phyloP scores from a whole-genome alignment of 768 basidiomycete species.

The Asterophora parasitica region DNA sequence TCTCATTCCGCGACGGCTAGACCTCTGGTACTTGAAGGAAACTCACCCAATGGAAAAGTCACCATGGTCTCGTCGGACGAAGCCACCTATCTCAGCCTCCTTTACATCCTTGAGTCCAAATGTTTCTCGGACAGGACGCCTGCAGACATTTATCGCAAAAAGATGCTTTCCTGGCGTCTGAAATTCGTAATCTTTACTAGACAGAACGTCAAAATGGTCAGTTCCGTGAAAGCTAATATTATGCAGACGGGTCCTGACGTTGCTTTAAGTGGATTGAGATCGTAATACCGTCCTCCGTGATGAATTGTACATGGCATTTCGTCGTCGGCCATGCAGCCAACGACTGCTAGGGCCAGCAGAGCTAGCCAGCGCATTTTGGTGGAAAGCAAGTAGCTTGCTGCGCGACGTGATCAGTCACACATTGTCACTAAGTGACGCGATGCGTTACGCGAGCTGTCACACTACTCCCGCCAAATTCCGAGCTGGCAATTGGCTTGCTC shows the following conservation, averaged over 20 bases:
- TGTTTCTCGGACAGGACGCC: conserved; percentile 46
- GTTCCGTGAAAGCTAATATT: conserved; percentile 1
- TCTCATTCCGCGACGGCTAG: background rate
- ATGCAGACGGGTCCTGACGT: conserved; percentile 35
- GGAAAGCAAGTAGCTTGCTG: background rate
- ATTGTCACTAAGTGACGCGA: conserved; percentile 1
- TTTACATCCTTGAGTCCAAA: conserved; percentile 54
- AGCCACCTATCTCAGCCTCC: conserved; percentile 53
- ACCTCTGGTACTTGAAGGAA: background rate
- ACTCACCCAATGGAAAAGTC: conserved; percentile 73
- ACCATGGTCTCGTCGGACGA: conserved; percentile 55
- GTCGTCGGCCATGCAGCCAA: conserved; percentile 21
- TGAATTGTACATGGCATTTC: conserved; percentile 62
- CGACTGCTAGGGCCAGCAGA: conserved; percentile 1
- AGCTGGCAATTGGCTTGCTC: conserved; percentile 14
- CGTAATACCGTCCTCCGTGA: conserved; percentile 55
- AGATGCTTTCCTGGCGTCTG: conserved; percentile 40
- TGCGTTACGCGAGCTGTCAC: conserved; percentile 19
- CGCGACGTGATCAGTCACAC: background rate
- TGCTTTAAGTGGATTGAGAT: conserved; percentile 57
- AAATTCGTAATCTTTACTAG: conserved; percentile 62
- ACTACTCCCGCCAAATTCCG: conserved; percentile 33
- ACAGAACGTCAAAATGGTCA: conserved; percentile 14
- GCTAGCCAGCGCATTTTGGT: conserved; percentile 9
- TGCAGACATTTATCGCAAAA: conserved; percentile 64